Base-by-base conservation (phyloP, 164 flowering plant genomes). In the Cinnamomum chago region DNA sequence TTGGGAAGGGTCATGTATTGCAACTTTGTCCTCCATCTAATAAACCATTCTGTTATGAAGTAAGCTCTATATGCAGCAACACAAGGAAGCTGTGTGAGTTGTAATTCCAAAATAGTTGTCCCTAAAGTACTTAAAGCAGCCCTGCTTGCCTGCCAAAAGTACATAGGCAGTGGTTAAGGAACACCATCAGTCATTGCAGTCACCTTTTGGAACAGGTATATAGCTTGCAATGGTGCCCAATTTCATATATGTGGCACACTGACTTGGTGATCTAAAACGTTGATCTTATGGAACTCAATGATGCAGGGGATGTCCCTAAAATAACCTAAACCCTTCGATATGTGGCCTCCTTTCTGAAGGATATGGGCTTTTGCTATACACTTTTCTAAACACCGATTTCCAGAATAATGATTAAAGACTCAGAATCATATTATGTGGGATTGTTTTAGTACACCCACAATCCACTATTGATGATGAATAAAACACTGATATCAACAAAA, bases 81-180 rank as follows among this genome's bases (percentile, higher is more conserved):
- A 78, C 96, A 92, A 69, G 99, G 98, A 55, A 95, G 78, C 74
- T 88, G 83, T 50, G 99, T 93, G 76, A 95, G 97, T 77, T 92
- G 99, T 82, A 95, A 72, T 83, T 95, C 99, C 79, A 93, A 60
- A 64, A 91, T 92, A 71, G 90, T 95, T 17, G 99, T 92, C 58
- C 99, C 99, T 5, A 97, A 92, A 71, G 99, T 89, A 79, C 93
- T 88, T 72, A 93, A 80, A 9, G 98, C 97, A 71, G 88, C 93
- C 55, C 33, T 79, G 79, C 99, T 95, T 77, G 96, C 98, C 99
- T 95, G 96, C 80, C 81, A 27, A 67, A 22, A 68, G n/a, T 27
- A n/a, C 25, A 67, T 66, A 23, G 22, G 52, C 15, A 67, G 17
- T 28, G 22, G 69, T 17, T 28, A 15, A 67, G 18, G 20, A 55